A percentile compares a stretch with the other conserved stretches of the same genome.
Conservation (phyloP, 306 rosid genomes). For the Lathyrus sativus region DNA sequence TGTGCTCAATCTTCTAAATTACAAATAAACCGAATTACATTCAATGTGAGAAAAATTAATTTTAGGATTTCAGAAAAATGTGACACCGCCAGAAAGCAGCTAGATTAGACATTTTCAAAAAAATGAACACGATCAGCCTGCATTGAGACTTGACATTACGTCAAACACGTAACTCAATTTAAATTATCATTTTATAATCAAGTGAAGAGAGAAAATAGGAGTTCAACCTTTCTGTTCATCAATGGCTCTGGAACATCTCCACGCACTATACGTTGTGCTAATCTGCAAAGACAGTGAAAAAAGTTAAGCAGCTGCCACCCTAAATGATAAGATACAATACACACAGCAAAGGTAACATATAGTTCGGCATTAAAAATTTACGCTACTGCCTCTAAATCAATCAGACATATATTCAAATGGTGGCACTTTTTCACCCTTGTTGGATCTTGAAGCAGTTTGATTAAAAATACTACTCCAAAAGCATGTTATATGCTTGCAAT, state of each 20-base stretch:
- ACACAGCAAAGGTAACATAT: constrained; percentile 13
- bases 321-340: constrained; percentile 5
- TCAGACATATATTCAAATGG: constrained; percentile 4
- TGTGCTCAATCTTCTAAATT: neutral
- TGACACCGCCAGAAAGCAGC: constrained; percentile 20
- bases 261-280: constrained; percentile 94
- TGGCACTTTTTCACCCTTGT: constrained; percentile 14
- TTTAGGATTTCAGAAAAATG: constrained; percentile 10
- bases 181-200: constrained; percentile 24
- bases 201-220: constrained; percentile 18
- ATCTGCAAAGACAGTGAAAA: constrained; percentile 53
- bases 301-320: constrained; percentile 6
- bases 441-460: constrained; percentile 24
- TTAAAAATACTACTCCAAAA: constrained; percentile 18
- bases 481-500: neutral
- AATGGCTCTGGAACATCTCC: constrained; percentile 98
- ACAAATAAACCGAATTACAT: neutral
- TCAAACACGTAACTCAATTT: constrained; percentile 11
- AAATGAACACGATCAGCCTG: neutral
- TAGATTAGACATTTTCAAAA: constrained; percentile 11
- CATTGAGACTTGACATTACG: constrained; percentile 19
- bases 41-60: constrained; percentile 2
- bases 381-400: constrained; percentile 3
- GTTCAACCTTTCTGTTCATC: constrained; percentile 78
- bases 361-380: constrained; percentile 4